Percentiles rank a stretch among this genome's conserved stretches.
Evolutionary conservation across 257 asterid genomes (phyloP).

Genomic region (Ocimum tenuiflorum): DNA sequence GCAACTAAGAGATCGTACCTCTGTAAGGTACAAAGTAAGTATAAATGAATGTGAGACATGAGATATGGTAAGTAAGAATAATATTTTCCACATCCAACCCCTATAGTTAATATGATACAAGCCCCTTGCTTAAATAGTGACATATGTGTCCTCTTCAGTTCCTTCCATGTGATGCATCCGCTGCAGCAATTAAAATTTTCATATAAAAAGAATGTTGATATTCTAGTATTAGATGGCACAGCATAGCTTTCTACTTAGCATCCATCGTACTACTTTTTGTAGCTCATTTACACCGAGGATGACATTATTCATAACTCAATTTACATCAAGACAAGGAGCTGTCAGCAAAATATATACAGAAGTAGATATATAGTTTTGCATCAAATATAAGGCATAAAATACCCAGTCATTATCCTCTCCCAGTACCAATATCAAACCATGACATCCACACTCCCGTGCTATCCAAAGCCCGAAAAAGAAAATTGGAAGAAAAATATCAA

Average conservation of each 20-base stretch:
- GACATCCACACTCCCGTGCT: no score
- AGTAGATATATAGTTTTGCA: not conserved
- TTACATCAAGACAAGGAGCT: not conserved
- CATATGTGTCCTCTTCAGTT: conserved; percentile 1
- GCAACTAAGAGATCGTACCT: conserved; percentile 2
- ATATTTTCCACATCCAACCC: not conserved
- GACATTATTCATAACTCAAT: not conserved
- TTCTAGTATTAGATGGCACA: not conserved
- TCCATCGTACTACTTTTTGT: not conserved
- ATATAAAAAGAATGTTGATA: not conserved
- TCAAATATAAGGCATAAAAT: not conserved
- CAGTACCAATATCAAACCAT: no score
- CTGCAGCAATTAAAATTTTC: not conserved
- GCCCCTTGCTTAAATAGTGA: not conserved
- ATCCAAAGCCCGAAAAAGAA: no score
- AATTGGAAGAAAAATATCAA: no score
- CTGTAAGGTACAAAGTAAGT: not conserved
- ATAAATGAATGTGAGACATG: not conserved
- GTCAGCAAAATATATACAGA: not conserved
- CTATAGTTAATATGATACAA: not conserved
- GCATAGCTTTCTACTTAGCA: not conserved
- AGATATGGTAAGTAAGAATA: not conserved
- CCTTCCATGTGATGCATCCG: not conserved
- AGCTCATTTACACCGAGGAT: not conserved
- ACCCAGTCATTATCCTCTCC: no score